These are phyloP conservation scores for Akanthomyces dipterigenus DNA, from an alignment of 2,329 filamentous ascomycete genomes.

Conservation along the genomic window DNA sequence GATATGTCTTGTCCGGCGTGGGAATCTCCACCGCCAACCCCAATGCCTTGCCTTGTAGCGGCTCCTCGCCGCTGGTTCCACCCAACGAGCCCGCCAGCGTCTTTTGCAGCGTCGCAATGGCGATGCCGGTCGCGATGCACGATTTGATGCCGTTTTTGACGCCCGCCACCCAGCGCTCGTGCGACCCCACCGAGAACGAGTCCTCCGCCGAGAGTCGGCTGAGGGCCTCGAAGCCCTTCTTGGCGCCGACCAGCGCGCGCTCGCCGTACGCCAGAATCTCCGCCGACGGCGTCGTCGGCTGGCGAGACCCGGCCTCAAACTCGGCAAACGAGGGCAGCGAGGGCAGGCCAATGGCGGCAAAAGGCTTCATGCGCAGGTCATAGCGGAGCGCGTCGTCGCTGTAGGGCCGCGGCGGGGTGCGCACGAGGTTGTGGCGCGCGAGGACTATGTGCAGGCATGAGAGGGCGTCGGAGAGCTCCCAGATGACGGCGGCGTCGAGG, in stretches of 20 bases:
- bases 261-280: slow-evolving; percentile 41
- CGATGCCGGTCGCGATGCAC: slow-evolving; percentile 64
- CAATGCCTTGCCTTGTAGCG: slow-evolving; percentile 13
- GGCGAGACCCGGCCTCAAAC: slow-evolving; percentile 41
- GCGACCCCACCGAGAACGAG: slow-evolving; percentile 48
- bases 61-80: neutral
- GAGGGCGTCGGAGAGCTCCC: slow-evolving; percentile 48
- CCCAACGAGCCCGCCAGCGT: slow-evolving; percentile 28
- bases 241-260: slow-evolving; percentile 39
- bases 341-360: slow-evolving; percentile 61
- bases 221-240: slow-evolving; percentile 50
- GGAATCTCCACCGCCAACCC: slow-evolving; percentile 47
- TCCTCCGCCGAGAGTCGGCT: slow-evolving; percentile 44
- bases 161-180: slow-evolving; percentile 55
- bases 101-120: slow-evolving; percentile 54
- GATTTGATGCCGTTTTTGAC: slow-evolving; percentile 57
- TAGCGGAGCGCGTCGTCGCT: slow-evolving; percentile 63
- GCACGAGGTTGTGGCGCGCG: slow-evolving; percentile 49
- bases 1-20: slow-evolving; percentile 46
- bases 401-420: slow-evolving; percentile 52
- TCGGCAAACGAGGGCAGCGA: slow-evolving; percentile 58
- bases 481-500: slow-evolving; percentile 58
- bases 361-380: slow-evolving; percentile 82
- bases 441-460: slow-evolving; percentile 61
- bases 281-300: slow-evolving; percentile 30